These are phyloP conservation scores for Atkinsonella texensis DNA, from an alignment of 2,329 filamentous ascomycete genomes.

Conservation along the genomic window DNA sequence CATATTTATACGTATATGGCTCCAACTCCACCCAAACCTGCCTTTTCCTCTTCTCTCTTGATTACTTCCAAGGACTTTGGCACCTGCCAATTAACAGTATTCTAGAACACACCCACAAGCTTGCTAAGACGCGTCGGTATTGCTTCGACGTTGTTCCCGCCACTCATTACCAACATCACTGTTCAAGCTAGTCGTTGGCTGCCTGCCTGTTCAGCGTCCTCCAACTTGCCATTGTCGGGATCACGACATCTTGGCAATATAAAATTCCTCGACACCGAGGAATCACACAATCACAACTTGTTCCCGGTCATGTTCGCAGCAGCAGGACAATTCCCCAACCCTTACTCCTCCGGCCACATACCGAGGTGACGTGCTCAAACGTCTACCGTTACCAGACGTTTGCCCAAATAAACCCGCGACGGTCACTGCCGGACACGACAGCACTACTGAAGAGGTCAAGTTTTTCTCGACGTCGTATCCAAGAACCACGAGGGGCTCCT, in stretches of 20 bases:
- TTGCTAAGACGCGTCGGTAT: conserved; percentile 13
- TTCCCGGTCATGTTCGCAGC: conserved; percentile 42
- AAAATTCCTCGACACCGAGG: conserved; percentile 17
- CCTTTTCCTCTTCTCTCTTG: conserved; percentile 9
- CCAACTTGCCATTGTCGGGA: conserved; percentile 15
- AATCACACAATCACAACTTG: conserved; percentile 15
- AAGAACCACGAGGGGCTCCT: not conserved
- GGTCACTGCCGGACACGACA: not conserved
- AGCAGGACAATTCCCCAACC: conserved; percentile 40
- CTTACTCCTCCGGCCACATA: conserved; percentile 48
- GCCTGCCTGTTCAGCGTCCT: conserved; percentile 16
- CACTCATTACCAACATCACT: conserved; percentile 11
- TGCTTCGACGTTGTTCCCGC: conserved; percentile 14
- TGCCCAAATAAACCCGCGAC: not conserved
- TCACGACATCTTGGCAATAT: conserved; percentile 18
- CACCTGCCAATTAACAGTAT: conserved; percentile 24
- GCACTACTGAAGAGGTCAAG: not conserved
- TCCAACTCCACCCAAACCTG: conserved; percentile 16
- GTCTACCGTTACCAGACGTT: conserved; percentile 28
- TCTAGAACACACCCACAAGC: conserved; percentile 6
- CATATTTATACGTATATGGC: conserved; percentile 16
- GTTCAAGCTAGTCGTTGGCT: conserved; percentile 13
- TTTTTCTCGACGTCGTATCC: not conserved
- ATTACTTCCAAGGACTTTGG: conserved; percentile 22
- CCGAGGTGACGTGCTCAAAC: conserved; percentile 44